Evolutionary conservation across 164 flowering plant genomes (phyloP).

Genomic region (Magnolia officinalis): DNA sequence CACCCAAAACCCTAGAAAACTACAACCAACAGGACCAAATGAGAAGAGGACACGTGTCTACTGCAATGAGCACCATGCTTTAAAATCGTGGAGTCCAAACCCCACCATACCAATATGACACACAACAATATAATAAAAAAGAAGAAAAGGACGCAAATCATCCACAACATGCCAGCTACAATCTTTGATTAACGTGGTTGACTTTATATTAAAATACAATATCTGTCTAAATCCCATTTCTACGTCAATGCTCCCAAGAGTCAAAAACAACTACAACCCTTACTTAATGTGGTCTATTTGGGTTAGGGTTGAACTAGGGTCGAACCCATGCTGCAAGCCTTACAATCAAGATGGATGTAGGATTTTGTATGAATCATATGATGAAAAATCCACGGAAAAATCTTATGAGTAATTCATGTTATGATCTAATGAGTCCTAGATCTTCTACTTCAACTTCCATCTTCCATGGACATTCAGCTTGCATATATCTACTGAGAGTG

Average conservation of each 20-base stretch:
- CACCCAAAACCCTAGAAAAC: not conserved
- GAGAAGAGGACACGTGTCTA: not conserved
- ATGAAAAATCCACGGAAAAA: no score
- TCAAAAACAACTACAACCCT: not conserved
- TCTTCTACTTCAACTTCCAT: no score
- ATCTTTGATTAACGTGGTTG: slow-evolving; percentile 3
- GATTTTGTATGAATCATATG: no score
- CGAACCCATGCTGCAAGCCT: not conserved
- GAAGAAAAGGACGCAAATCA: not conserved
- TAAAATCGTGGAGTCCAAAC: slow-evolving; percentile 3
- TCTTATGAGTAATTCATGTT: no score
- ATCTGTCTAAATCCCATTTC: not conserved
- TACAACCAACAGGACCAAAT: not conserved
- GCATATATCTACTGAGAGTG: no score
- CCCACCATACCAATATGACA: not conserved
- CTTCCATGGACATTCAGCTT: no score
- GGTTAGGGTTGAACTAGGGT: not conserved
- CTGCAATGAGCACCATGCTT: slow-evolving; percentile 3
- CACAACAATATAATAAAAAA: not conserved
- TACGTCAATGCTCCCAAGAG: not conserved
- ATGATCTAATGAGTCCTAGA: no score
- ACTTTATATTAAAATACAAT: not conserved
- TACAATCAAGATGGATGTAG: not conserved
- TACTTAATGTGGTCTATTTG: not conserved
- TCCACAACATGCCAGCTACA: slow-evolving; percentile 1